These are phyloP conservation scores for Penicillium sp. DNA, from an alignment of 2,329 filamentous ascomycete genomes.

Conservation along the genomic window DNA sequence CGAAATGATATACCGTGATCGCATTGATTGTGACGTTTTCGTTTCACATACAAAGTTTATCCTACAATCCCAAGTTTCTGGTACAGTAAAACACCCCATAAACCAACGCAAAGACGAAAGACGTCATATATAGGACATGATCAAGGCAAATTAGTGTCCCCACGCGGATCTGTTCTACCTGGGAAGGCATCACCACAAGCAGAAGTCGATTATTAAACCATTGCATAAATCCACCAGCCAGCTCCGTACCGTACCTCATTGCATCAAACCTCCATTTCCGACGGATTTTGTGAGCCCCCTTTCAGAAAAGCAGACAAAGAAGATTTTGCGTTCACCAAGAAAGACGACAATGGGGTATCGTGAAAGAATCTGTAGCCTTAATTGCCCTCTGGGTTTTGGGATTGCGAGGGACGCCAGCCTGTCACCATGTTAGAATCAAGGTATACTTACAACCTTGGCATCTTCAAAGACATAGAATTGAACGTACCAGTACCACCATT, in stretches of 20 bases:
- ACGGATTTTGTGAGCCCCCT: slow-evolving; percentile 13
- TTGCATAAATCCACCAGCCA: slow-evolving; percentile 2
- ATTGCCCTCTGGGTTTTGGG: slow-evolving; percentile 20
- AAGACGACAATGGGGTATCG: slow-evolving; percentile 9
- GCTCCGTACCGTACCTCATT: slow-evolving; percentile 5
- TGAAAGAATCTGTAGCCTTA: slow-evolving; percentile 7
- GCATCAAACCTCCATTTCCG: slow-evolving; percentile 3
- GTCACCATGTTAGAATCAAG: slow-evolving; percentile 6
- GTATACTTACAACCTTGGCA: background rate
- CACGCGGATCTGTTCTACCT: background rate
- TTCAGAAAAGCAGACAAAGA: slow-evolving; percentile 4
- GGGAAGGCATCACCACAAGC: background rate
- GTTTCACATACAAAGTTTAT: slow-evolving; percentile 1
- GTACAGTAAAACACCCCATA: background rate
- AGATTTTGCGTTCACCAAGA: slow-evolving; percentile 9
- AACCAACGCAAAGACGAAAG: background rate
- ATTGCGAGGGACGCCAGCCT: slow-evolving; percentile 27
- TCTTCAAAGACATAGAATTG: background rate
- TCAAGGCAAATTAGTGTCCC: slow-evolving; percentile 1
- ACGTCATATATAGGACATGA: slow-evolving; percentile 3
- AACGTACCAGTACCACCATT: slow-evolving; percentile 23
- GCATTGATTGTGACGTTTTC: slow-evolving; percentile 1
- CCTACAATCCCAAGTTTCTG: slow-evolving; percentile 2
- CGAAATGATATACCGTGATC: background rate
- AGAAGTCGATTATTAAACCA: background rate